Base-by-base conservation (phyloP, 345 rosid species). In the Trapa incisa region DNA sequence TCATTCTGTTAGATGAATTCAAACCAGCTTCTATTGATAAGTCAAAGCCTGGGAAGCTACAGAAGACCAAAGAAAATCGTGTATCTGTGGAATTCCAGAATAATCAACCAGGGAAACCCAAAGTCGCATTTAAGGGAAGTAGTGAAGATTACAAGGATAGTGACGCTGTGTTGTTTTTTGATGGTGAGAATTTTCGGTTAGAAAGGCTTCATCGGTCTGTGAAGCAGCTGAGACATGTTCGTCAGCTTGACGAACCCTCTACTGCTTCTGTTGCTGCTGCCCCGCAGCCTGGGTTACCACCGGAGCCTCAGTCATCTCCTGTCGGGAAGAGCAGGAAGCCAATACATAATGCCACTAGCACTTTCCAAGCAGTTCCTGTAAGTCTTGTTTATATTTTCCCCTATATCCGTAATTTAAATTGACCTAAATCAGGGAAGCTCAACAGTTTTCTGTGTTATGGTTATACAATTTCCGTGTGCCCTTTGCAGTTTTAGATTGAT, bases 11-110 rank as follows among this genome's bases (percentile, higher is more conserved):
- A 90, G 90, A 91, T 84, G 93, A 88, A 56, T 92, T 89, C 64
- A 89, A 87, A 76, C 96, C 98, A 2, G 92, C 98, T 50, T 92
- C 96, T 9, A 86, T 92, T 16, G 96, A 92, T 61, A 89, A 89
- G 83, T 81, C 73, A 0, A 87, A 91, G 82, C 77, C 82, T 3
- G 98, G 87, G 53, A 75, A 80, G 14, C 6, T 92, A 71, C 92
- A 82, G 65, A 89, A 84, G 82, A 91, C 82, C 53, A 89, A 86
- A 72, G 90, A 86, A 42, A 87, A 81, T 29, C 79, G 94, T 76
- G 98, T 87, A 62, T 79, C 94, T 12, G 90, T 84, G 50, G 96
- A 87, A 76, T 92, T 92, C 72, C 96, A 88, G 45, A 91, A 88
- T 54, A 91, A 86, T 75, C 93, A 91, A 78, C 70, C 67, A 48